Percentiles rank a stretch among this genome's conserved stretches.
phyloP scores from a whole-genome alignment of 192 early-diverging fungal species.

The Coemansia sp. region DNA sequence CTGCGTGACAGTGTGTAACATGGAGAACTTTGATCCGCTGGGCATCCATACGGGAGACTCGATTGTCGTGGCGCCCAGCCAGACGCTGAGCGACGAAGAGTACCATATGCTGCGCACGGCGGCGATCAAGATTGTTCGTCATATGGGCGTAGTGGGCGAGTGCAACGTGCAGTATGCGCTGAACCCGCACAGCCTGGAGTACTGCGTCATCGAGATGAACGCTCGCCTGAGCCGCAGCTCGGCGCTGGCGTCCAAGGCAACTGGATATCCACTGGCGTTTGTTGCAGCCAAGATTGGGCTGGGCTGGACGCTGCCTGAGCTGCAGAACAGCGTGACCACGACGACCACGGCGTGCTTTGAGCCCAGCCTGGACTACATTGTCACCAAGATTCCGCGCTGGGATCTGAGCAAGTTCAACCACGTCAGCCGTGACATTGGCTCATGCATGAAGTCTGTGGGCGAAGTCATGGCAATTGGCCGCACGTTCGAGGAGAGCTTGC shows the following conservation, averaged over 20 bases:
- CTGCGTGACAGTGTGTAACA: conserved; percentile 99
- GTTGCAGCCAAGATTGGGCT: conserved; percentile 97
- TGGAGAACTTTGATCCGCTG: conserved; percentile 99
- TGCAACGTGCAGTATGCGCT: conserved; percentile 98
- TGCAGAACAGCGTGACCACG: conserved; percentile 89
- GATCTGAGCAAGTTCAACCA: conserved; percentile 93
- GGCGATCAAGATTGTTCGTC: conserved; percentile 93
- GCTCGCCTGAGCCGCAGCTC: conserved; percentile 84
- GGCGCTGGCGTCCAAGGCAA: conserved; percentile 96
- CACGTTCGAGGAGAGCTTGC: conserved; percentile 93
- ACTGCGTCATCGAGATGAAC: conserved; percentile 96
- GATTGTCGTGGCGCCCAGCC: conserved; percentile 96
- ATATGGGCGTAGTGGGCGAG: conserved; percentile 96
- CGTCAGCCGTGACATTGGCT: conserved; percentile 81
- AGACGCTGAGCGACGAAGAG: conserved; percentile 95
- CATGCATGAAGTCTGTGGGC: conserved; percentile 94
- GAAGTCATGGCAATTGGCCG: conserved; percentile 99
- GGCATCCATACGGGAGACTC: conserved; percentile 98
- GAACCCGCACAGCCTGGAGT: conserved; percentile 84
- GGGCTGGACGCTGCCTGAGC: conserved; percentile 81
- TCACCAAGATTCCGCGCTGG: conserved; percentile 98
- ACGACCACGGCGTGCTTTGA: conserved; percentile 96
- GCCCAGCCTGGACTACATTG: conserved; percentile 92
- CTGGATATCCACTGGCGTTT: conserved; percentile 96
- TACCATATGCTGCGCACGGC: conserved; percentile 94